phyloP scores from a whole-genome alignment of 768 basidiomycete species.

The Lanmaoa pseudosensibilis region DNA sequence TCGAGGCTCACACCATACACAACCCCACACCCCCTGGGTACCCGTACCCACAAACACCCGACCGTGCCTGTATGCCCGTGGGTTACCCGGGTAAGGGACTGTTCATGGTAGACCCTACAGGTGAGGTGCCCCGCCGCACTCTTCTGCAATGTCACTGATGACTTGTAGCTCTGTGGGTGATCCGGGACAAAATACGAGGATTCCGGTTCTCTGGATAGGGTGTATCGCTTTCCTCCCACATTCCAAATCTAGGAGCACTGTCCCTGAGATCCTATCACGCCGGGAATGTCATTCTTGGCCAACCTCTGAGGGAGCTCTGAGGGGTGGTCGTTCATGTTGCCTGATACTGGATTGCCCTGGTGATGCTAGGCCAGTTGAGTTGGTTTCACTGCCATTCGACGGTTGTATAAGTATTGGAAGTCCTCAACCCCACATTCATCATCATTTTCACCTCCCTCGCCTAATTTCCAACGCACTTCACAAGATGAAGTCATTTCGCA shows the following conservation, averaged over 20 bases:
- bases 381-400: not conserved
- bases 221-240: not conserved
- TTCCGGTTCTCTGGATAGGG: not conserved
- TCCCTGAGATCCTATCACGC: not conserved
- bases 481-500: not conserved
- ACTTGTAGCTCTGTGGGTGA: not conserved
- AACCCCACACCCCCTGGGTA: no score
- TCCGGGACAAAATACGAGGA: not conserved
- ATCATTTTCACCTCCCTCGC: no score
- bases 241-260: not conserved
- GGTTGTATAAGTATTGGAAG: not conserved
- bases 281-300: not conserved
- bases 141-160: no score
- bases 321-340: not conserved
- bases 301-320: not conserved
- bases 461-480: not conserved
- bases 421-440: not conserved
- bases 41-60: no score
- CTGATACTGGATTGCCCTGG: not conserved
- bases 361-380: not conserved
- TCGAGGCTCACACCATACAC: no score
- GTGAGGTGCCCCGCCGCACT: no score
- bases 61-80: no score
- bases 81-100: no score
- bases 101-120: no score